Conservation (phyloP, 2,329 filamentous ascomycete genomes). For the Aspergillus persii region DNA sequence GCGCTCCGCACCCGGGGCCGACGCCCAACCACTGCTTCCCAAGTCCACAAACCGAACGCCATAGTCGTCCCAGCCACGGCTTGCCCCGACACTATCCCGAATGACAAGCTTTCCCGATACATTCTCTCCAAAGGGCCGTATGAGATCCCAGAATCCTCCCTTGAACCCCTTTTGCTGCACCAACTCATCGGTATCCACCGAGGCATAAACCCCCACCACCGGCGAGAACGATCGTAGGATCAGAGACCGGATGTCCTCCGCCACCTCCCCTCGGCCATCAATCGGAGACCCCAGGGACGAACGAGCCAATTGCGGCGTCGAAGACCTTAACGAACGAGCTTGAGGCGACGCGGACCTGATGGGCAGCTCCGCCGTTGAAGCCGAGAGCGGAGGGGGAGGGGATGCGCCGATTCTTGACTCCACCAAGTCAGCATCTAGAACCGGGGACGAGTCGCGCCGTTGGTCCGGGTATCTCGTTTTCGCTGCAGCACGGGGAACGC, state of each 20-base stretch:
- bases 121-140: slow-evolving; percentile 87
- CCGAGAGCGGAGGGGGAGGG: slow-evolving; percentile 54
- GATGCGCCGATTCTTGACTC: slow-evolving; percentile 56
- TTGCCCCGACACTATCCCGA: slow-evolving; percentile 82
- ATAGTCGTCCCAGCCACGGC: slow-evolving; percentile 83
- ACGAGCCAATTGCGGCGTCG: slow-evolving; percentile 49
- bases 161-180: slow-evolving; percentile 80
- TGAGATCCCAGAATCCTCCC: slow-evolving; percentile 76
- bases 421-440: slow-evolving; percentile 43
- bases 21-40: slow-evolving; percentile 41
- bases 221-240: slow-evolving; percentile 85
- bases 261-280: slow-evolving; percentile 52
- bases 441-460: slow-evolving; percentile 51
- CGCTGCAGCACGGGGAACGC: slow-evolving; percentile 59
- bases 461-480: slow-evolving; percentile 57
- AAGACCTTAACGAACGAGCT: slow-evolving; percentile 58
- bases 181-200: slow-evolving; percentile 77
- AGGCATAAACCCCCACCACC: slow-evolving; percentile 83
- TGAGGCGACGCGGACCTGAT: slow-evolving; percentile 68
- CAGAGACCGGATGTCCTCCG: slow-evolving; percentile 60
- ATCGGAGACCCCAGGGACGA: slow-evolving; percentile 47
- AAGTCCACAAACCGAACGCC: slow-evolving; percentile 80
- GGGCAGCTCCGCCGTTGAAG: slow-evolving; percentile 65
- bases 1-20: slow-evolving; percentile 39
- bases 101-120: slow-evolving; percentile 86